Base-by-base conservation (phyloP, 345 rosid genomes). In the Eucalyptus cladocalyx region DNA sequence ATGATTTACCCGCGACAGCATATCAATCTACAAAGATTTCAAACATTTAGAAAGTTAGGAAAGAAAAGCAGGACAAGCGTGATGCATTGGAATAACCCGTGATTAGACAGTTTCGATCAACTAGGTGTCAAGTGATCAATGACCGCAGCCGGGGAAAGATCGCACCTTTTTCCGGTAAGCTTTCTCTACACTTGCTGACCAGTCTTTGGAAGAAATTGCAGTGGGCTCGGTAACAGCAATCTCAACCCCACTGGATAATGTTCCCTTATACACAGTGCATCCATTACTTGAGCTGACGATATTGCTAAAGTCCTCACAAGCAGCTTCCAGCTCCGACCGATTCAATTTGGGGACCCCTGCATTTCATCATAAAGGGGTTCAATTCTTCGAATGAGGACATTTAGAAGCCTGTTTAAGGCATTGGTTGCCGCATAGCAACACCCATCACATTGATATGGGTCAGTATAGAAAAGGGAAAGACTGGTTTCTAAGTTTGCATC, bases 271-370 rank as follows among this genome's bases (percentile, higher is more conserved):
- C 43, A 95, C 86, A 86, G 91, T 94, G 91, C 93, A 96, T 83
- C 95, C 93, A 34, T 94, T 94, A 56, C 89, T 47, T 34, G 96
- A 93, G 88, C 93, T 93, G 86, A 98, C 94, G 80, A 98, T 98
- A 88, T 98, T 98, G 93, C 99, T 97, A 91, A 98, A 98, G 93
- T 98, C 99, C 93, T 98, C 99, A 76, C 99, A 98, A 47, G 99
- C 99, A 92, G 97, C 95, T 92, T 98, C 98, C 90, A 98, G 91
- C 89, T 98, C 99, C 7, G 94, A 53, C 86, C 96, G 94, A 91
- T 96, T 97, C 90, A 98, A 91, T 94, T 97, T 98, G 23, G 99
- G 99, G 81, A 98, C 99, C 62, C 99, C 99, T 97, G 93, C 88
- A 89, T 90, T 90, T 91, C 47, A 28, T 24, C 28, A 32, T 2